Percentiles rank a stretch among this genome's conserved stretches.
phyloP scores from a whole-genome alignment of 2,329 filamentous ascomycete genomes.

The Onygena corvina region DNA sequence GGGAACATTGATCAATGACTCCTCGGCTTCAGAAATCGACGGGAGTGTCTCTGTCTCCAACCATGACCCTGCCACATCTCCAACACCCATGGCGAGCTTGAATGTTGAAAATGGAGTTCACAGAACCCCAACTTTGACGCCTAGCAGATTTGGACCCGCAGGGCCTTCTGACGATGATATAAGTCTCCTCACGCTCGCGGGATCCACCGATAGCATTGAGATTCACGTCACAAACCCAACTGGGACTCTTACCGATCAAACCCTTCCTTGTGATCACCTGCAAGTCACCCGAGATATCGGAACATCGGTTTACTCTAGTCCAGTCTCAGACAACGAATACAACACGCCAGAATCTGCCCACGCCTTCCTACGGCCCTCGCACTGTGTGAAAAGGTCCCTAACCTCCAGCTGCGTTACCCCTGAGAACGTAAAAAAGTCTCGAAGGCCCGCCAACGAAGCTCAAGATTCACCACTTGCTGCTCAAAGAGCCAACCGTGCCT shows the following conservation, averaged over 20 bases:
- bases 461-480: not conserved
- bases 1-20: not conserved
- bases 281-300: not conserved
- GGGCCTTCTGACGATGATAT: not conserved
- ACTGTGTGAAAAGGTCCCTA: not conserved
- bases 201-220: not conserved
- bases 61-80: not conserved
- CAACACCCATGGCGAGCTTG: not conserved
- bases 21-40: not conserved
- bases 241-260: not conserved
- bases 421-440: not conserved
- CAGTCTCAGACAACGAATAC: not conserved
- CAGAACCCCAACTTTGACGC: not conserved
- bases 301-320: conserved; percentile 2
- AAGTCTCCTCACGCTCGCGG: not conserved
- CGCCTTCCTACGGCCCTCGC: not conserved
- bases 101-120: not conserved
- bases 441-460: not conserved
- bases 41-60: not conserved
- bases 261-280: not conserved
- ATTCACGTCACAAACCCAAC: not conserved
- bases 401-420: conserved; percentile 1
- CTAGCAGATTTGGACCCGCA: not conserved
- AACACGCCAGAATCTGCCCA: not conserved
- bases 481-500: not conserved